Evolutionary conservation across 257 asterid species (phyloP), one percentile per base, ranked within the genome.

Genomic region (Linderniella brevidens): DNA sequence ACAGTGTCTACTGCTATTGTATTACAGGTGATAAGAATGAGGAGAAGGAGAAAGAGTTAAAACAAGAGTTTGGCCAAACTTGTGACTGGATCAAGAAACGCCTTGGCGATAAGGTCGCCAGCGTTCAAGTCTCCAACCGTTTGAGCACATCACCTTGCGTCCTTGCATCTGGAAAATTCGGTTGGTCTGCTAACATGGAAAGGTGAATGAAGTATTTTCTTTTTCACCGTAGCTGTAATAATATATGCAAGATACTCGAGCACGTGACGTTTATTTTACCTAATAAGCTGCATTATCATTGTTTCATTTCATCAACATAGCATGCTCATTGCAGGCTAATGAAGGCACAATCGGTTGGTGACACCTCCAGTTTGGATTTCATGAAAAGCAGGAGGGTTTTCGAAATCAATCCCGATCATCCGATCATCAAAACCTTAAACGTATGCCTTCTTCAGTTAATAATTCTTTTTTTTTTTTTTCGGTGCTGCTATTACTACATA

Each of bases 121-220:
- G 88, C 39, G 99, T 90, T 50, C 94, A 90, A 57, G 74, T 90
- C 55, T 90, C 99, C 40, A 85, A 66, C 57, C 96, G 99, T 47
- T 77, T 90, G 53, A 77, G 93, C 62, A 13, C 78, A 32, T 90
- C 99, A 20, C 99, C 99, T 48, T 90, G 96, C 68, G 96, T 81
- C 59, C 96, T 90, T 68, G 99, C 87, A 39, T 67, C 99, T 0
- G 96, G 94, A 56, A 90, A 90, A 67, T 90, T 90, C 68, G 96
- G 99, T 44, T 85, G 94, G 96, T 90, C 99, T 53, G 96, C 99
- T 42, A 85, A 90, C 58, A 90, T 90, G 99, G 99, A 90, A 74
- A 81, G 96, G 96, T 81, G 50, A 55, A 5, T 8, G 8, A 11
- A 8, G 8, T 4, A 39, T 39, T 9, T 11, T 39, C 9, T 39